A percentile compares a stretch with the other conserved stretches of the same genome.
These are phyloP conservation scores for Grigorovia yakushimaensis DNA, from an alignment of 805 yeast species.

Conservation along the genomic window DNA sequence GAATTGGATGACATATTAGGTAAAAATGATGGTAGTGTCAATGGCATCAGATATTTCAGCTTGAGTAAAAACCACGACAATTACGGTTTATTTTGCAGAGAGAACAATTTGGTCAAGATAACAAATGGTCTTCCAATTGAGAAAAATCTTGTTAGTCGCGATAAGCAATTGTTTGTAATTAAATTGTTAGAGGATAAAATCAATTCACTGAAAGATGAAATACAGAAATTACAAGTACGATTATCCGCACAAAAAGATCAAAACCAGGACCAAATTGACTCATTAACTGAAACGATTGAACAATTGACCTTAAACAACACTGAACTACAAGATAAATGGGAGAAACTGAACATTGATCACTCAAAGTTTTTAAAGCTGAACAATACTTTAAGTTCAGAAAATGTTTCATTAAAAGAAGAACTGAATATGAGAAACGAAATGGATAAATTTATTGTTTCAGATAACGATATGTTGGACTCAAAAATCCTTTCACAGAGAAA, in stretches of 20 bases:
- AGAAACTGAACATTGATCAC: slow-evolving; percentile 27
- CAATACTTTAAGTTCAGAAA: slow-evolving; percentile 32
- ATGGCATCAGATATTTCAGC: slow-evolving; percentile 48
- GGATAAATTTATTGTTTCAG: slow-evolving; percentile 5
- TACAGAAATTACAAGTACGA: neutral
- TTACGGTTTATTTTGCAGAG: slow-evolving; percentile 5
- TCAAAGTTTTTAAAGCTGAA: slow-evolving; percentile 36
- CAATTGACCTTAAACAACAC: slow-evolving; percentile 9
- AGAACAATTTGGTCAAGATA: slow-evolving; percentile 2
- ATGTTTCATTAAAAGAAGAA: slow-evolving; percentile 28
- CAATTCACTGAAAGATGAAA: neutral
- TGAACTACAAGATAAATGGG: slow-evolving; percentile 17
- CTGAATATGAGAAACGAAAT: slow-evolving; percentile 10
- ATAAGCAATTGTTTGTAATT: neutral
- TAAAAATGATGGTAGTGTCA: slow-evolving; percentile 68
- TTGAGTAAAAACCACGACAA: slow-evolving; percentile 23
- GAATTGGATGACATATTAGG: slow-evolving; percentile 71
- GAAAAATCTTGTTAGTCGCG: neutral
- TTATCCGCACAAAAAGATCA: neutral
- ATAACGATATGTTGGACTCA: neutral
- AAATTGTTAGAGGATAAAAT: neutral
- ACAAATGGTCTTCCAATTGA: neutral
- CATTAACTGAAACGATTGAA: slow-evolving; percentile 10
- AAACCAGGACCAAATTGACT: neutral
- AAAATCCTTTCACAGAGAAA: slow-evolving; percentile 1